A percentile compares a stretch with the other conserved stretches of the same genome.
These are phyloP conservation scores for Colletotrichum chlorophyti DNA, from an alignment of 2,329 filamentous ascomycete species.

Conservation along the genomic window DNA sequence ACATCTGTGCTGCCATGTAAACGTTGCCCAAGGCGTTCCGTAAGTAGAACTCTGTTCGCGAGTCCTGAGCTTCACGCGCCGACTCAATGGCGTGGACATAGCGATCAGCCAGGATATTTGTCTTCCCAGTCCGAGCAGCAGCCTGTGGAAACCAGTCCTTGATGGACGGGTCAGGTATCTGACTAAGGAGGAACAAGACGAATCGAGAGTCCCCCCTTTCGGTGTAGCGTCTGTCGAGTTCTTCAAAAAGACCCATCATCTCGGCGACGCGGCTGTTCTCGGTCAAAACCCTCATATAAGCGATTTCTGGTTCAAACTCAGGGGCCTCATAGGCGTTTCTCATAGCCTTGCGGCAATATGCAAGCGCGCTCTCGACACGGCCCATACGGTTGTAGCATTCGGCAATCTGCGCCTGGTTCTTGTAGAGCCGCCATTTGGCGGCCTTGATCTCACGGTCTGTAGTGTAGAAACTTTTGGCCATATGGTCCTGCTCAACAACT, in stretches of 20 bases:
- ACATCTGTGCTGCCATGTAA: slow-evolving; percentile 42
- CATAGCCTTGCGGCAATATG: slow-evolving; percentile 46
- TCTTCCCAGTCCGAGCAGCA: slow-evolving; percentile 41
- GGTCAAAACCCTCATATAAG: slow-evolving; percentile 44
- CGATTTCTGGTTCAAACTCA: slow-evolving; percentile 45
- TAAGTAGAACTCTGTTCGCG: slow-evolving; percentile 45
- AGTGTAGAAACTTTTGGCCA: slow-evolving; percentile 34
- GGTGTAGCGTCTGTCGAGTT: slow-evolving; percentile 37
- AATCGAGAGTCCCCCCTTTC: slow-evolving; percentile 36
- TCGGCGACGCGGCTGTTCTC: slow-evolving; percentile 43
- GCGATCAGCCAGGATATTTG: slow-evolving; percentile 37
- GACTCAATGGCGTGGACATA: slow-evolving; percentile 40
- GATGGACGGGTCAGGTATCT: slow-evolving; percentile 39
- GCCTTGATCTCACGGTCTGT: slow-evolving; percentile 34
- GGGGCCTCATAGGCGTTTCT: slow-evolving; percentile 36
- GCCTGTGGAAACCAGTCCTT: slow-evolving; percentile 50
- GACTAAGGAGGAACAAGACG: slow-evolving; percentile 43
- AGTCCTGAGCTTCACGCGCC: slow-evolving; percentile 42
- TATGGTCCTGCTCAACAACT: slow-evolving; percentile 39
- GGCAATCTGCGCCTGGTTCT: slow-evolving; percentile 47
- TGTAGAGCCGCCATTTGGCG: slow-evolving; percentile 48
- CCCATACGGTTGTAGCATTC: slow-evolving; percentile 42
- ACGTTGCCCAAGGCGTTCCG: slow-evolving; percentile 44
- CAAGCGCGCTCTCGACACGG: slow-evolving; percentile 39
- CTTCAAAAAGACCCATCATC: slow-evolving; percentile 42